These are phyloP conservation scores for Pythium rhizo-oryzae DNA, from an alignment of 352 stramenopile genomes.

Conservation along the genomic window DNA sequence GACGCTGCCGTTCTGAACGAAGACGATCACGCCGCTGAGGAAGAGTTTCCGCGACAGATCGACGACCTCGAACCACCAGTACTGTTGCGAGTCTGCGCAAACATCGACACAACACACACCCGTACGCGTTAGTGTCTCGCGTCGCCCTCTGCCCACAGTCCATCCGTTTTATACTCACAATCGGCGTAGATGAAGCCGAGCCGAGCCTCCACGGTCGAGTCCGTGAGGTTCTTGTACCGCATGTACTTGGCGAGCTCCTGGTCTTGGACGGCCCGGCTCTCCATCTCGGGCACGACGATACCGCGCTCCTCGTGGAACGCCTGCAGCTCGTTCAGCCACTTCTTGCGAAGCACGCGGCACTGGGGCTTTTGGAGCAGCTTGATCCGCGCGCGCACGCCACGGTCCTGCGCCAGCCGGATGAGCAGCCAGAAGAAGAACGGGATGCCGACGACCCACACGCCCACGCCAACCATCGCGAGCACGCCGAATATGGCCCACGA, in stretches of 20 bases:
- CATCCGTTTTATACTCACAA: constrained; percentile 36
- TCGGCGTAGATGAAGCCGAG: constrained; percentile 82
- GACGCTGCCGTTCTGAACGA: constrained; percentile 70
- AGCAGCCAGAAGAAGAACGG: constrained; percentile 79
- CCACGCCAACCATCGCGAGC: constrained; percentile 53
- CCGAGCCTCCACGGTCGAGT: constrained; percentile 65
- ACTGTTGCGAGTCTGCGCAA: constrained; percentile 51
- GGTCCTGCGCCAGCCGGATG: constrained; percentile 68
- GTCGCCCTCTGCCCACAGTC: neutral
- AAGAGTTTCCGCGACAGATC: constrained; percentile 81
- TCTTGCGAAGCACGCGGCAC: constrained; percentile 42
- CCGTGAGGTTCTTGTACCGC: constrained; percentile 72
- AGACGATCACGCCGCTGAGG: constrained; percentile 71
- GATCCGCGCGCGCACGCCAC: constrained; percentile 53
- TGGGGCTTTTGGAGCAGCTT: constrained; percentile 48
- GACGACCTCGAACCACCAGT: constrained; percentile 86
- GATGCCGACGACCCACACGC: constrained; percentile 75
- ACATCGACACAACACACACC: constrained; percentile 14
- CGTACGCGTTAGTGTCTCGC: neutral
- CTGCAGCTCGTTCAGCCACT: constrained; percentile 68
- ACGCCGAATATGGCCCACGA: constrained; percentile 68
- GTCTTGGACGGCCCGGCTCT: constrained; percentile 58
- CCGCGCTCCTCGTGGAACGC: constrained; percentile 48
- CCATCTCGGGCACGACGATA: constrained; percentile 56
- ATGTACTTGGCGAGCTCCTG: constrained; percentile 76